Base-by-base conservation (phyloP, 495 filamentous ascomycete species). In the Pyrenopolyporus hunteri region DNA sequence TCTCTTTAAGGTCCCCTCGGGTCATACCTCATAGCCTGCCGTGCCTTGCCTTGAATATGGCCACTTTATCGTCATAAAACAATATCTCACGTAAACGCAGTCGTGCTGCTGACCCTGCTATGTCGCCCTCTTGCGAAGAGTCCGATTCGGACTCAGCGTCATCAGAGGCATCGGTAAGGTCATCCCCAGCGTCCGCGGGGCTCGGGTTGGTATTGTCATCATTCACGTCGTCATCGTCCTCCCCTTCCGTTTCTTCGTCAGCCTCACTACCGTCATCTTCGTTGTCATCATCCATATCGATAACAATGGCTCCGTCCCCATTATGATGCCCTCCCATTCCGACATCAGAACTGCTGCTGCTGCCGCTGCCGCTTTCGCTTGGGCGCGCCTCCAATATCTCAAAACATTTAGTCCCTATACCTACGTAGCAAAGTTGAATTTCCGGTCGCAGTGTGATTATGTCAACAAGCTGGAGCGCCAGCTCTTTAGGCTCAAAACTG, bases 61-160 rank as follows among this genome's bases (percentile, higher is more conserved):
- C 86, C 28, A 94, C 87, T 71, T 92, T 92, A 68, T 95, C 91
- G 60, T 95, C 92, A 64, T 92, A 93, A 73, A 92, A 96, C 60
- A 92, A 74, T 64, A 96, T 95, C 80, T 95, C 89, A 59, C 90
- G 82, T 60, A 96, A 71, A 50, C 86, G 78, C 16, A 96, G 82
- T 39, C 80, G 81, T 36, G 83, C 75, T 17, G 76, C 77, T 50
- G 78, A 80, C 51, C 60, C 56, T 48, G 68, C 72, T 42, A 76
- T 76, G 25, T 79, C 74, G 13, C 66, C 69, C 44, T 77, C 73
- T 32, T 75, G 72, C 13, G 74, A 78, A 7, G 78, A 79, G 47
- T 84, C 81, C n/a, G 85, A 80, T n/a, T 87, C 82, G 8, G 78
- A 79, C 29, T 76, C 69, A 19, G 80, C 81, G n/a, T 86, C 83